Evolutionary conservation across 192 early-diverging fungal species (phyloP).

Genomic region (Coemansia sp.): DNA sequence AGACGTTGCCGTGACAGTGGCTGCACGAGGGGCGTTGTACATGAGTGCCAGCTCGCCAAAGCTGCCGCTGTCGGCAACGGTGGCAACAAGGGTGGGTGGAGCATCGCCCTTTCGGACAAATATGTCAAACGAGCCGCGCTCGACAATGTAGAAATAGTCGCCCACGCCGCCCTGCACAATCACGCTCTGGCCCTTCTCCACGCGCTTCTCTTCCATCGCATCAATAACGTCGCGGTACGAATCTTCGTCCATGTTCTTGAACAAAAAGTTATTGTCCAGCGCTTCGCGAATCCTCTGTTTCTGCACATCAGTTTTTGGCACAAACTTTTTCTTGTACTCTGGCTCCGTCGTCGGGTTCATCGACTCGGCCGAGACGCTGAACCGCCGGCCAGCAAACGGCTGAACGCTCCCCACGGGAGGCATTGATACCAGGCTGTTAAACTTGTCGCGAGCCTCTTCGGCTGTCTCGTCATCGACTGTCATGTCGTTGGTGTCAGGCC

Average conservation of each 20-base stretch:
- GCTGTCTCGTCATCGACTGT: conserved; percentile 62
- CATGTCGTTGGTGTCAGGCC: conserved; percentile 54
- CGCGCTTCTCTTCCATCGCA: conserved; percentile 91
- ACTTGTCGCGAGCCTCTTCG: conserved; percentile 64
- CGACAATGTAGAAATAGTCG: conserved; percentile 98
- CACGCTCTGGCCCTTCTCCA: conserved; percentile 66
- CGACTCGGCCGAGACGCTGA: conserved; percentile 94
- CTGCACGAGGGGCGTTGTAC: conserved; percentile 98
- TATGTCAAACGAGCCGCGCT: conserved; percentile 88
- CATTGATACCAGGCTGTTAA: conserved; percentile 58
- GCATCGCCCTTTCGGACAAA: conserved; percentile 72
- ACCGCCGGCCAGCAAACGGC: conserved; percentile 86
- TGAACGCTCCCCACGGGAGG: conserved; percentile 54
- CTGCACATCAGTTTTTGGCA: conserved; percentile 88
- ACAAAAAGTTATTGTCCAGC: conserved; percentile 91
- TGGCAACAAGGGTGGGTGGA: conserved; percentile 69
- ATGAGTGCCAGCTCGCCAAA: conserved; percentile 99
- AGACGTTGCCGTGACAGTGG: conserved; percentile 86
- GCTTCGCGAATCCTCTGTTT: conserved; percentile 74
- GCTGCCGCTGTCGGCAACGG: conserved; percentile 80
- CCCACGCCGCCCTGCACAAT: conserved; percentile 95
- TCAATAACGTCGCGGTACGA: conserved; percentile 92
- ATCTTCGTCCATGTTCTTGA: conserved; percentile 93
- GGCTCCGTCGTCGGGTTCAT: conserved; percentile 83
- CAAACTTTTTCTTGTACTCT: conserved; percentile 81